phyloP scores from a whole-genome alignment of 2,329 filamentous ascomycete species.

The Trichoderma sp. region DNA sequence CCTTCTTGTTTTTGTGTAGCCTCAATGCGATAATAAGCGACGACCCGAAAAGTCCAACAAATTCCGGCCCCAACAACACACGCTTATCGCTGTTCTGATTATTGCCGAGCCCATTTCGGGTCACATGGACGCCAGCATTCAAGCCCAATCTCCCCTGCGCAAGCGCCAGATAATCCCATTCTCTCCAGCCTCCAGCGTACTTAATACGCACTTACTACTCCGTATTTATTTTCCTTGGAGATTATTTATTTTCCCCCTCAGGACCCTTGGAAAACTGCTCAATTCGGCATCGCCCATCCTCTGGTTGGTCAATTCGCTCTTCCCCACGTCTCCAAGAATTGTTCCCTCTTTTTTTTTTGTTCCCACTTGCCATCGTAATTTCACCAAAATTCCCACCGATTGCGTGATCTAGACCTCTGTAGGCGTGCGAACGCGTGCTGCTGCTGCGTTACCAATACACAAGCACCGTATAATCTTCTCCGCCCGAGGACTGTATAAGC shows the following conservation, averaged over 20 bases:
- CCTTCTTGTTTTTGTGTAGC: not conserved
- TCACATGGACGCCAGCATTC: constrained; percentile 1
- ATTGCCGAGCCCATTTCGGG: not conserved
- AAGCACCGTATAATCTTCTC: constrained; percentile 2
- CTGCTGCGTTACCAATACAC: not conserved
- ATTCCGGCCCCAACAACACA: not conserved
- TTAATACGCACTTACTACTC: not conserved
- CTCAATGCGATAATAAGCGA: constrained; percentile 6
- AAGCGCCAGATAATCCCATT: constrained; percentile 2
- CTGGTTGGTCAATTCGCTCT: not conserved
- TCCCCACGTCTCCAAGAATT: not conserved
- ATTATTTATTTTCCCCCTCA: not conserved
- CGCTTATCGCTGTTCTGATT: not conserved
- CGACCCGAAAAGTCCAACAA: not conserved
- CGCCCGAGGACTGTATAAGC: constrained; percentile 2
- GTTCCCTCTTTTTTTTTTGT: not conserved
- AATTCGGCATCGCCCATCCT: constrained; percentile 9
- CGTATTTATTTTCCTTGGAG: not conserved
- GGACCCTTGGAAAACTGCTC: constrained; percentile 9
- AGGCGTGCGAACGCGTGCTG: constrained; percentile 3
- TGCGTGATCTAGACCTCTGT: constrained; percentile 12
- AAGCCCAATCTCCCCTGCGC: constrained; percentile 2
- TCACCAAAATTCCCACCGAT: constrained; percentile 2
- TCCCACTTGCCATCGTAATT: not conserved
- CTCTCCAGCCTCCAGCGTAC: no score